These are phyloP conservation scores for Boechera retrofracta DNA, from an alignment of 345 rosid genomes.

Conservation along the genomic window DNA sequence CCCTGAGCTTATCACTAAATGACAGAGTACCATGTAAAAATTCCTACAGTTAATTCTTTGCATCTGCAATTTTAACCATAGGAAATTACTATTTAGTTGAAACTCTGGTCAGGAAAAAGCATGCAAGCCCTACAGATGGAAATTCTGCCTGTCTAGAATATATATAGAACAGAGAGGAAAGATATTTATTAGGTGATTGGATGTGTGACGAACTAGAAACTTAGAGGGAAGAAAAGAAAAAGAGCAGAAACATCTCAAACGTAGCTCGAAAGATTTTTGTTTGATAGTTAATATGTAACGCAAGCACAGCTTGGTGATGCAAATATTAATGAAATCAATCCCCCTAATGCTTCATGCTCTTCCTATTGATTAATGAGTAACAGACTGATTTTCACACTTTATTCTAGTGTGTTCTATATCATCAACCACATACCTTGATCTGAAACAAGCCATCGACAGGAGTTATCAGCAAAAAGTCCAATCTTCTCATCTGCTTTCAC, in stretches of 20 bases:
- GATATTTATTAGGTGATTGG: not conserved
- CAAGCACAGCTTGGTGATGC: not conserved
- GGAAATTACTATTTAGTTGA: not conserved
- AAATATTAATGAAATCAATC: slow-evolving; percentile 1
- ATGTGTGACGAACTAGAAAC: slow-evolving; percentile 2
- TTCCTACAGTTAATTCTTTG: slow-evolving; percentile 4
- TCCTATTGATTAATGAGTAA: not conserved
- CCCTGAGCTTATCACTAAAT: not conserved
- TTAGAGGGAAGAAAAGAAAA: not conserved
- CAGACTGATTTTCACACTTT: not conserved
- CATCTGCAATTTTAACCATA: not conserved
- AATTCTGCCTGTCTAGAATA: not conserved
- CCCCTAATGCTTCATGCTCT: not conserved
- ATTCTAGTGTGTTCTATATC: slow-evolving; percentile 1
- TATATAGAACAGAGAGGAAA: not conserved
- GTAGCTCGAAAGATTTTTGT: slow-evolving; percentile 1
- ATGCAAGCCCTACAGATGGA: not conserved
- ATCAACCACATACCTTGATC: slow-evolving; percentile 74
- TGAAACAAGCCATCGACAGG: slow-evolving; percentile 88
- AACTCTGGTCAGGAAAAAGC: not conserved
- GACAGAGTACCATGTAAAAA: not conserved
- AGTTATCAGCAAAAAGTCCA: slow-evolving; percentile 94
- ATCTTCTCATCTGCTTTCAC: slow-evolving; percentile 79
- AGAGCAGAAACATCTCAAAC: not conserved
- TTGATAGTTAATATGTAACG: slow-evolving; percentile 1